Evolutionary conservation across 2,329 filamentous ascomycete genomes (phyloP).

Genomic region (Curvularia verruculosa): DNA sequence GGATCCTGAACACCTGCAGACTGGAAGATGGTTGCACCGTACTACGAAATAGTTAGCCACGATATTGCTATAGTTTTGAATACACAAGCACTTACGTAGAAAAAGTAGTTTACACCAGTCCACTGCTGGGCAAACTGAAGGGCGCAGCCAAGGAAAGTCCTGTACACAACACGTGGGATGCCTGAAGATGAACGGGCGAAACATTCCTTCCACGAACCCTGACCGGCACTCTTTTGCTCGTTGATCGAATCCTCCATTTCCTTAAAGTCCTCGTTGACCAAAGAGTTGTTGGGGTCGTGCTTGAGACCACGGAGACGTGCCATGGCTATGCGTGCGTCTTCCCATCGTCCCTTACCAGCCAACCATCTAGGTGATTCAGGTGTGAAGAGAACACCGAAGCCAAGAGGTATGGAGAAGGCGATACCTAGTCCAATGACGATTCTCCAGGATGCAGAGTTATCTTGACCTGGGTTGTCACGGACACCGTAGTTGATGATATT

Average conservation of each 20-base stretch:
- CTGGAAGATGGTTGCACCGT: conserved; percentile 70
- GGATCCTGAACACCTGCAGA: conserved; percentile 70
- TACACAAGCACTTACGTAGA: conserved; percentile 24
- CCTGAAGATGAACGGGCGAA: conserved; percentile 44
- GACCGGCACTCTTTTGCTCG: conserved; percentile 36
- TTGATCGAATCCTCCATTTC: conserved; percentile 47
- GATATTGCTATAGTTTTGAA: conserved; percentile 48
- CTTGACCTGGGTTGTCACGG: conserved; percentile 46
- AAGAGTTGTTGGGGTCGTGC: conserved; percentile 52
- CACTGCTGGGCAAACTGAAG: conserved; percentile 45
- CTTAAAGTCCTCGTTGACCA: conserved; percentile 60
- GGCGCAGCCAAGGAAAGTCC: conserved; percentile 38
- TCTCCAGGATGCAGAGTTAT: conserved; percentile 45
- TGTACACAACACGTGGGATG: conserved; percentile 49
- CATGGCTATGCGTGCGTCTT: conserved; percentile 58
- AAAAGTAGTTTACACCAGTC: conserved; percentile 61
- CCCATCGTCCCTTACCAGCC: conserved; percentile 56
- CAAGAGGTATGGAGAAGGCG: conserved; percentile 39
- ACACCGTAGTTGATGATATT: conserved; percentile 51
- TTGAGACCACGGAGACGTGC: conserved; percentile 61
- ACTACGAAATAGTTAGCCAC: conserved; percentile 37
- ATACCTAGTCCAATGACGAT: conserved; percentile 45
- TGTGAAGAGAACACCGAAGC: conserved; percentile 38
- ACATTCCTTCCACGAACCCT: conserved; percentile 40
- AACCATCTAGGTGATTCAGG: conserved; percentile 52